Base-by-base conservation (phyloP, 108 stramenopile species). In the Seminavis robusta region DNA sequence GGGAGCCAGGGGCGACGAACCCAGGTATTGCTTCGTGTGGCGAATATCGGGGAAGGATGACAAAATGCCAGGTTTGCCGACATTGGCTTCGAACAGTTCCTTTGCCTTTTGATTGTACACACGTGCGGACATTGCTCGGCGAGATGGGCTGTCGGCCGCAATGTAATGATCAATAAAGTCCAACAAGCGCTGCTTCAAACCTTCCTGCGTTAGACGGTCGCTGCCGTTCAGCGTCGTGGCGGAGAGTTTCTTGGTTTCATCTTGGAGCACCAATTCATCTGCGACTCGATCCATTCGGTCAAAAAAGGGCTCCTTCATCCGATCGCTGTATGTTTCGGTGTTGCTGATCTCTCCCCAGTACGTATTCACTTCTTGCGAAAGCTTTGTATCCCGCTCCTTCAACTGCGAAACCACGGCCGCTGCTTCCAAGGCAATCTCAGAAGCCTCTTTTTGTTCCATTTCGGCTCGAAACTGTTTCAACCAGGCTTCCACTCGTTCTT, bases 401-500 rank as follows among this genome's bases (percentile, higher is more conserved):
- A 90, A 59, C 46, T 84, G 83, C 7, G 86, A 76, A 17, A 80
- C 86, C 8, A 94, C 84, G 13, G 84, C 88, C 27, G 59, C 62
- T 13, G 86, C 88, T 67, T 94, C 92, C 62, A 56, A 73, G 1
- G 75, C 83, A 44, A 94, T 50, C 17, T 61, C 65, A 34, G 84
- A 76, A 3, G 74, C 77, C 0, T 67, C 47, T 82, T 88, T 90
- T 25, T 76, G 83, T 39, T 82, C 86, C 33, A 94, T 53, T 51
- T 94, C 92, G 33, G 74, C 16, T 8, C 89, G 79, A 52, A 90
- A 94, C 24, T 59, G 61, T 55, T 65, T 56, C 36, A 94, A 46
- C 92, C 92, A 94, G 4, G 52, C 59, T 53, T 90, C 71, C 32
- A 76, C 73, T 7, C 92, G 73, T 44, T 88, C 81, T 62, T 94